Evolutionary conservation across 164 flowering plant species (phyloP).

Genomic region (Vitis rotundifolia): DNA sequence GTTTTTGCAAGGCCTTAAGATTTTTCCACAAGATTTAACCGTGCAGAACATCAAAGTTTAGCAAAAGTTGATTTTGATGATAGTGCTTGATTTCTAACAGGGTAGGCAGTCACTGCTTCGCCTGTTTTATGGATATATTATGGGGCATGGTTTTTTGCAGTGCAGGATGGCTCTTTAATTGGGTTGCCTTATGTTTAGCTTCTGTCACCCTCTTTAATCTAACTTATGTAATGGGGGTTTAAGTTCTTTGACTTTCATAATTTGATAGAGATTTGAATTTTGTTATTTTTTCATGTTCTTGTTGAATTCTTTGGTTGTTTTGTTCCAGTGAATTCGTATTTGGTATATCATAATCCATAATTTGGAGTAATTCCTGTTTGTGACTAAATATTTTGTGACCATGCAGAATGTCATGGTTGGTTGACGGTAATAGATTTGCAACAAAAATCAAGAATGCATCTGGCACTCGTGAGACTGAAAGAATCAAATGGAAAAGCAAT

Average conservation of each 20-base stretch:
- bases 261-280: neutral
- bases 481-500: slow-evolving; percentile 72
- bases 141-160: neutral
- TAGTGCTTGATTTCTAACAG: neutral
- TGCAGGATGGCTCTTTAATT: neutral
- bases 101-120: neutral
- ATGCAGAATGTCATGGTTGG: slow-evolving; percentile 86
- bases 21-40: no score
- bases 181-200: neutral
- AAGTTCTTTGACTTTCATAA: neutral
- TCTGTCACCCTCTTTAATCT: neutral
- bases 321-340: no score
- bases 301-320: neutral
- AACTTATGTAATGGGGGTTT: neutral
- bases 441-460: slow-evolving; percentile 86
- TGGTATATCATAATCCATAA: neutral
- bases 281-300: neutral
- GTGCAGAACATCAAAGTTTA: no score
- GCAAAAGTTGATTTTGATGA: no score
- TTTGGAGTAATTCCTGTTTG: neutral
- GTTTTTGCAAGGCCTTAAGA: no score
- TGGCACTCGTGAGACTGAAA: slow-evolving; percentile 39
- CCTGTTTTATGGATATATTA: neutral
- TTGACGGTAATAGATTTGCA: slow-evolving; percentile 81
- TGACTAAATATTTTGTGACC: neutral